A percentile compares a stretch with the other conserved stretches of the same genome.
Evolutionary conservation across 2,329 filamentous ascomycete species (phyloP).

Genomic region (Corniculantispora saksenae): DNA sequence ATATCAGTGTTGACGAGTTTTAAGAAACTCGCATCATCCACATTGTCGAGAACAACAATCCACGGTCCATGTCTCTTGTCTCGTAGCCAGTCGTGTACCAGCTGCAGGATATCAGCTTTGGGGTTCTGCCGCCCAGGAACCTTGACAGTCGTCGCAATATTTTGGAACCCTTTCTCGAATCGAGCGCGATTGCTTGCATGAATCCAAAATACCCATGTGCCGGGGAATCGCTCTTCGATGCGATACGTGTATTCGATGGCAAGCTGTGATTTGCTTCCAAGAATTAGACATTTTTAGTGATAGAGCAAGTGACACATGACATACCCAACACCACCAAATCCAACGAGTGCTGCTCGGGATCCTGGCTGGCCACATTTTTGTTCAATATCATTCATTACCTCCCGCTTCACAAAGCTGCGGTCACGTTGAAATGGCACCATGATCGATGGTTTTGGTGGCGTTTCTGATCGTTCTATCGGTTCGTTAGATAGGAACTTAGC

Average conservation of each 20-base stretch:
- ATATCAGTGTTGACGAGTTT: background rate
- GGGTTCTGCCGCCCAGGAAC: slow-evolving; percentile 33
- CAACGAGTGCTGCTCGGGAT: too few relatives aligned
- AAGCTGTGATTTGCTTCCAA: slow-evolving; percentile 29
- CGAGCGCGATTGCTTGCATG: slow-evolving; percentile 34
- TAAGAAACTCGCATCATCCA: slow-evolving; percentile 20
- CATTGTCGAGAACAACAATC: slow-evolving; percentile 28
- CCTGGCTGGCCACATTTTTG: too few relatives aligned
- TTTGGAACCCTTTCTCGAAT: slow-evolving; percentile 36
- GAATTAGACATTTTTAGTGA: background rate
- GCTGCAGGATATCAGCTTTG: slow-evolving; percentile 32
- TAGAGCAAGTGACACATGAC: background rate
- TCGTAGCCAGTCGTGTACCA: slow-evolving; percentile 32
- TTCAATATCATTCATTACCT: too few relatives aligned
- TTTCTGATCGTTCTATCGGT: too few relatives aligned
- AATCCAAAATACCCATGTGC: slow-evolving; percentile 40
- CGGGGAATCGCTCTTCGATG: slow-evolving; percentile 26
- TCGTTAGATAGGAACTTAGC: too few relatives aligned
- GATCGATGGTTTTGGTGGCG: too few relatives aligned
- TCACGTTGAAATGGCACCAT: too few relatives aligned
- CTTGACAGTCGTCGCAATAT: slow-evolving; percentile 35
- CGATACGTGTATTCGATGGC: slow-evolving; percentile 39
- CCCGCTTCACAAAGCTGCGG: too few relatives aligned
- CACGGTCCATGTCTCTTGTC: slow-evolving; percentile 25
- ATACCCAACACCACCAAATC: slow-evolving; percentile 23